A percentile compares a stretch with the other conserved stretches of the same genome.
These are phyloP conservation scores for Aspergillus saccharolyticus DNA, from an alignment of 495 filamentous ascomycete species.

Conservation along the genomic window DNA sequence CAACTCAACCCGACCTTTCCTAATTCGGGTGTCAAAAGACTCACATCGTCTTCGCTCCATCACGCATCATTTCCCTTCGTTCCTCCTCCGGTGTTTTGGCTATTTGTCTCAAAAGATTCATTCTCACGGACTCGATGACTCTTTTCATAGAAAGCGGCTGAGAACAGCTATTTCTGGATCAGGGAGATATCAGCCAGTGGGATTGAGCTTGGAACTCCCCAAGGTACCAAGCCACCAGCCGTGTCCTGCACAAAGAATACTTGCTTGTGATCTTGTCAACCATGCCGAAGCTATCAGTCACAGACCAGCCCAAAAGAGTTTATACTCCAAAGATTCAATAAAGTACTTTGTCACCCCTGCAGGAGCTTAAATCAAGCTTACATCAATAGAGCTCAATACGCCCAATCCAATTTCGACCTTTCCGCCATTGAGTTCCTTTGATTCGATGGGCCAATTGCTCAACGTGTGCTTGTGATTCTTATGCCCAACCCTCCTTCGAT, in stretches of 20 bases:
- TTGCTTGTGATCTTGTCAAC: neutral
- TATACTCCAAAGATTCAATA: neutral
- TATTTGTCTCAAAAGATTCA: neutral
- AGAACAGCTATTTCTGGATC: neutral
- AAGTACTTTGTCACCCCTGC: neutral
- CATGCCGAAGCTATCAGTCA: neutral
- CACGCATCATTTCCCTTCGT: neutral
- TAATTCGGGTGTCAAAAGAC: conserved; percentile 4
- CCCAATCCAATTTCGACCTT: neutral
- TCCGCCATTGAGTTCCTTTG: neutral
- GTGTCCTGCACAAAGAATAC: neutral
- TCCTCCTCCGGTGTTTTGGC: neutral
- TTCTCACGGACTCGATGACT: neutral
- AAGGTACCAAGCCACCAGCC: neutral
- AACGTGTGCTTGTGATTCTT: no score
- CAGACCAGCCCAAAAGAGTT: neutral
- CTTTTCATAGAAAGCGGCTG: neutral
- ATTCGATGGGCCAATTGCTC: no score
- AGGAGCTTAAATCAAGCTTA: neutral
- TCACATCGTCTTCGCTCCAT: neutral
- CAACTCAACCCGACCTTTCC: conserved; percentile 1
- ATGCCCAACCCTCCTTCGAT: no score
- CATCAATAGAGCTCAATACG: neutral
- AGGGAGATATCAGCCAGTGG: neutral
- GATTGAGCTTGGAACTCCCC: neutral